Percentiles rank a stretch among this genome's conserved stretches.
These are phyloP conservation scores for Hypoxylon fuscum DNA, from an alignment of 495 filamentous ascomycete genomes.

Conservation along the genomic window DNA sequence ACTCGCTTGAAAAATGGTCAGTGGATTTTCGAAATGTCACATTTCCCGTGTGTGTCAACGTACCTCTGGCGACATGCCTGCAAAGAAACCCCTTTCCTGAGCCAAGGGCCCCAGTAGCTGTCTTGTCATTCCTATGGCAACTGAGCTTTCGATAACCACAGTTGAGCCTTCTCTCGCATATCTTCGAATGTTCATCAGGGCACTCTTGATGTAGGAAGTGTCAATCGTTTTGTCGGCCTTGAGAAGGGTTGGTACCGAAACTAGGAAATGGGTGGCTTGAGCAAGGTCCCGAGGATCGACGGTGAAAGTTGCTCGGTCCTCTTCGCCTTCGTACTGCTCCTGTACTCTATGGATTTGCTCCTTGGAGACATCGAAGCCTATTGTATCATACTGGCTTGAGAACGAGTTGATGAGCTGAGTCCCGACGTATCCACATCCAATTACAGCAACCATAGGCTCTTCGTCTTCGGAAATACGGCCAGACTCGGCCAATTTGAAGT, in stretches of 20 bases:
- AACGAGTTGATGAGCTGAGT: slow-evolving; percentile 45
- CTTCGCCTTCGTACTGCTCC: slow-evolving; percentile 21
- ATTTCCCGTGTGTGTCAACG: slow-evolving; percentile 7
- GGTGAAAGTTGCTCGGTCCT: slow-evolving; percentile 36
- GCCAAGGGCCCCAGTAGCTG: slow-evolving; percentile 43
- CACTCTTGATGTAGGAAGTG: slow-evolving; percentile 42
- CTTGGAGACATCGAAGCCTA: slow-evolving; percentile 48
- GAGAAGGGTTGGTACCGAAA: slow-evolving; percentile 51
- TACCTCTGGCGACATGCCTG: slow-evolving; percentile 51
- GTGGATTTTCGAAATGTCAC: neutral
- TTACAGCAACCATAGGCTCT: slow-evolving; percentile 46
- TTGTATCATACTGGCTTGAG: slow-evolving; percentile 38
- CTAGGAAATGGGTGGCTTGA: slow-evolving; percentile 47
- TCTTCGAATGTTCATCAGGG: slow-evolving; percentile 41
- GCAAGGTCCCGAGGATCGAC: slow-evolving; percentile 34
- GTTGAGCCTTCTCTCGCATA: slow-evolving; percentile 44
- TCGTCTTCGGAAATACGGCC: slow-evolving; percentile 25
- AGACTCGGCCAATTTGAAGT: slow-evolving; percentile 5
- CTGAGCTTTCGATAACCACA: slow-evolving; percentile 49
- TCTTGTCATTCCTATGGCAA: slow-evolving; percentile 53
- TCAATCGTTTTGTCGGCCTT: slow-evolving; percentile 45
- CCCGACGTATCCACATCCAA: slow-evolving; percentile 52
- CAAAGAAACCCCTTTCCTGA: slow-evolving; percentile 35
- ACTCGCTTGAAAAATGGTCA: slow-evolving; percentile 41
- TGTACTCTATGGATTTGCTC: slow-evolving; percentile 29